Conservation (phyloP, 164 flowering plant species). For the Vitis vinifera region DNA sequence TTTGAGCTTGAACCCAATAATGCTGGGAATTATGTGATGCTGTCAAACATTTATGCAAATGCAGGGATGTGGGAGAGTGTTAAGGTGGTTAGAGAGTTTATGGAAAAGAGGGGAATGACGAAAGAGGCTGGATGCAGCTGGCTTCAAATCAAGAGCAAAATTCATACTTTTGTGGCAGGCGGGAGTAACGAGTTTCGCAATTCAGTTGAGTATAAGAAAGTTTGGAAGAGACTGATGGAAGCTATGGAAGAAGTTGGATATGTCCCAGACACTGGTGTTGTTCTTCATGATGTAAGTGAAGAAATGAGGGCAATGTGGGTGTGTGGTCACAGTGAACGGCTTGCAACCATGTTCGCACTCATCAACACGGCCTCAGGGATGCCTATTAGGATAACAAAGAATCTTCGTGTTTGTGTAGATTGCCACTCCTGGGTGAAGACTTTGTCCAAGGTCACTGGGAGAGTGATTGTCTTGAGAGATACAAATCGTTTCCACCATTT, state of each 20-base stretch:
- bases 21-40: conserved; percentile 36
- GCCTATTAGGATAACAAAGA: conserved; percentile 37
- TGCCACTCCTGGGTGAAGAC: conserved; percentile 41
- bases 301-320: conserved; percentile 31
- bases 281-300: conserved; percentile 31
- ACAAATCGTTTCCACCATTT: conserved; percentile 39
- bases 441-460: conserved; percentile 24
- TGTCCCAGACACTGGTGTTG: conserved; percentile 26
- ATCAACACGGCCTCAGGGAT: conserved; percentile 22
- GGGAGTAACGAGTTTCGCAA: conserved; percentile 25
- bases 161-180: conserved; percentile 36
- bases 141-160: conserved; percentile 23
- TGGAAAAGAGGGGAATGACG: conserved; percentile 31
- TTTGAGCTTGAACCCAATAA: conserved; percentile 37
- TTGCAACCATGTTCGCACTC: conserved; percentile 30
- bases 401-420: conserved; percentile 37
- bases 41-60: conserved; percentile 41
- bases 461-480: conserved; percentile 32
- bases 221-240: conserved; percentile 24
- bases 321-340: conserved; percentile 37
- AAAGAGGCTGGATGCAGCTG: conserved; percentile 43
- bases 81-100: conserved; percentile 29
- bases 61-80: conserved; percentile 33
- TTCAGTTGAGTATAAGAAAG: conserved; percentile 23
- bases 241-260: conserved; percentile 29